Percentiles rank a stretch among this genome's conserved stretches.
Evolutionary conservation across 371 early-diverging fungal genomes (phyloP).

Genomic region (Blyttiomyces sp.): DNA sequence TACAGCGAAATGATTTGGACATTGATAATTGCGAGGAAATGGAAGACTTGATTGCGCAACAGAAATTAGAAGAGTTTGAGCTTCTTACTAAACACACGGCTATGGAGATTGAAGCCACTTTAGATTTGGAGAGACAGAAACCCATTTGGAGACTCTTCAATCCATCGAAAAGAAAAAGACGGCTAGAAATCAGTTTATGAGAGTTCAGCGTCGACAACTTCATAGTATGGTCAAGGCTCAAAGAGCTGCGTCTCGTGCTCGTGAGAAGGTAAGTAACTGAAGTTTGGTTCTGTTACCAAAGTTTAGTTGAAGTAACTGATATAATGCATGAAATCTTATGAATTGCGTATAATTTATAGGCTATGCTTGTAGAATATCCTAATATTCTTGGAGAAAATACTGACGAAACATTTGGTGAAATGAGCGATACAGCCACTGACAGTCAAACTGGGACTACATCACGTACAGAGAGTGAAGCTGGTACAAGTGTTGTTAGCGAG

Average conservation of each 20-base stretch:
- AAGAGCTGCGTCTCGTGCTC: slow-evolving; percentile 1
- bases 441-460: too few relatives aligned
- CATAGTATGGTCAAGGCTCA: slow-evolving; percentile 8
- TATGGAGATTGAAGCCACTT: slow-evolving; percentile 1
- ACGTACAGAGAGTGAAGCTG: too few relatives aligned
- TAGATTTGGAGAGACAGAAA: slow-evolving; percentile 11
- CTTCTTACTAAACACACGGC: slow-evolving; percentile 13
- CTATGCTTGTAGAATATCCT: background rate
- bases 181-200: background rate
- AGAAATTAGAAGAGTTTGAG: slow-evolving; percentile 22
- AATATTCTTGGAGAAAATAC: background rate
- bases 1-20: slow-evolving; percentile 21
- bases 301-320: background rate
- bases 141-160: slow-evolving; percentile 6
- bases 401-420: too few relatives aligned
- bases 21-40: slow-evolving; percentile 18
- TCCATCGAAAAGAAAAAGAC: slow-evolving; percentile 11
- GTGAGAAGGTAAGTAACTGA: slow-evolving; percentile 18
- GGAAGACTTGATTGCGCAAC: slow-evolving; percentile 14
- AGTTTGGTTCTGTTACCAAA: background rate
- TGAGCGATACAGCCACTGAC: too few relatives aligned
- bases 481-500: too few relatives aligned
- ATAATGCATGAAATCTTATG: background rate
- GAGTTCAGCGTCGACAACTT: slow-evolving; percentile 12
- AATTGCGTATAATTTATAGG: background rate